Base-by-base conservation (phyloP, 2,329 filamentous ascomycete genomes). In the Bipolaris oryzae region DNA sequence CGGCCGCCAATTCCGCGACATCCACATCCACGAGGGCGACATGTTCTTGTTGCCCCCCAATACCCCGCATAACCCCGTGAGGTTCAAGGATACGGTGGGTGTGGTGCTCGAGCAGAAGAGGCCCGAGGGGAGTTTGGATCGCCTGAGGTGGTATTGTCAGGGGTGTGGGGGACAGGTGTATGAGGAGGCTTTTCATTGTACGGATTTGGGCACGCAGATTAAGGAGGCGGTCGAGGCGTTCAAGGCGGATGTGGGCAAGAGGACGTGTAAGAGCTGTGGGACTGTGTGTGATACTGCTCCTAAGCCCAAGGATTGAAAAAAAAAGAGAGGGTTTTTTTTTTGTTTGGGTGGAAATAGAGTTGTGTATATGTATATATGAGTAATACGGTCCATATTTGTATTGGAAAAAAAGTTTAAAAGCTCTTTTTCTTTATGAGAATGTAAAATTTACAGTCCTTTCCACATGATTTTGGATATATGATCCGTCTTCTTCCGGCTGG, bases 1-100 rank as follows among this genome's bases (percentile, higher is more conserved):
- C 7, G 77, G 77, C 5, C 56, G 80, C 70, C 57, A 79, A 45
- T 96, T 96, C 78, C 85, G 87, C 64, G 94, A 98, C 78, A 86
- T 98, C 62, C 83, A 92, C 72, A 96, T 98, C 79, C 85, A 88
- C 70, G 92, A 98, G 79, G 94, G 94, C 62, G 92, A 95, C 66
- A 90, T 98, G 85, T 98, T 96, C 77, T 82, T 98, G 4, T 85
- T 99, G 1, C 94, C 94, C 0, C 85, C 88, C n/a, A 93, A 96
- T 77, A 95, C 90, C n/a, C 94, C 94, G 23, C 94, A 98, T 79
- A 97, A 96, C 77, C 94, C 95, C 0, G 91, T 98, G 33, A 87
- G 94, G 56, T 98, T 97, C 78, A 90, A 89, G 71, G 82, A 96
- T 78, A 97, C 94, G 0, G 92, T 98, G n/a, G 94, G 94, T 31